Evolutionary conservation across 208 protist genomes (phyloP), one percentile per base, ranked within the genome.

Genomic region (Trypanosoma theileri): DNA sequence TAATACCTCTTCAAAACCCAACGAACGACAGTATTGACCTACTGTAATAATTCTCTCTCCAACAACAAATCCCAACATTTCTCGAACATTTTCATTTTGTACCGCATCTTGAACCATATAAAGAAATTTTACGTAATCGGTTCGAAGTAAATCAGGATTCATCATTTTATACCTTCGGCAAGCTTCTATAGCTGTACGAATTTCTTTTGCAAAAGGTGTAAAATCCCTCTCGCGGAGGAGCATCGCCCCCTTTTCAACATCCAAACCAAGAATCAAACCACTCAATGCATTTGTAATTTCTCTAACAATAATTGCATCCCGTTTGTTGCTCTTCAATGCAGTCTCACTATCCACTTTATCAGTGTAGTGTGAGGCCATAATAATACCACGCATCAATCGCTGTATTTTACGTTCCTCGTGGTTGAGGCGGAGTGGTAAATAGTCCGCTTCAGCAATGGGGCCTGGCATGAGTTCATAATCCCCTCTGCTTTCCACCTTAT

Each of bases 151-250:
- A 70, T 98, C 95, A 1, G 93, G 93, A 75, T 98, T 98, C 93
- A 97, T 97, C 58, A 97, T 97, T 70, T 98, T 98, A 67, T 96
- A 96, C 45, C 95, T 82, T 44, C 95, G 73, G 59, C 77, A 94
- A 55, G 91, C 81, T 78, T 97, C 91, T 59, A 97, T 79, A 0
- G 88, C 79, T 17, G 77, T 66, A 28, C 75, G 72, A 46, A 96
- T 91, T 28, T 90, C 79, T 16, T 71, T 63, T 75, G 79, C 65
- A 69, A 93, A 92, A 13, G 80, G 74, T n/a, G 63, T 71, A 67
- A 94, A 91, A 64, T 95, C 81, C 45, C 65, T 66, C 13, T 89
- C 74, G 19, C 85, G 69, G 50, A 93, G 53, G 21, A 95, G 81
- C 7, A 31, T 56, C 0, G 68, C 63, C 4, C 86, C 89, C 55